phyloP scores from a whole-genome alignment of 2,329 filamentous ascomycete genomes.

The Penicillium sp. region DNA sequence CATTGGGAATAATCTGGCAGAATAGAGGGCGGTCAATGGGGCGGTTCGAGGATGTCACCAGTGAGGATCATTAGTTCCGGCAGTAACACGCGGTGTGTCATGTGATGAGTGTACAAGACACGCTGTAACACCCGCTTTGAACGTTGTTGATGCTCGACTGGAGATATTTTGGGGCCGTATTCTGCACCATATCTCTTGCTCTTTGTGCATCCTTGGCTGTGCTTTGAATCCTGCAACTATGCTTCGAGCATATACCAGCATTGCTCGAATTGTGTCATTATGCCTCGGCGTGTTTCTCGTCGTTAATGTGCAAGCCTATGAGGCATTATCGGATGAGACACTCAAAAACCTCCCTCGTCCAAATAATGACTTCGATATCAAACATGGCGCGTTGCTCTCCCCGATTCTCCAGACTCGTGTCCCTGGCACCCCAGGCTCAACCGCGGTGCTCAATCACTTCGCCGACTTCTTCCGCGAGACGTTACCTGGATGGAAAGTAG shows the following conservation, averaged over 20 bases:
- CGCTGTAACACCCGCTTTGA: too few relatives aligned
- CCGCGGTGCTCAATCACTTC: conserved; percentile 76
- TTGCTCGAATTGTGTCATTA: conserved; percentile 27
- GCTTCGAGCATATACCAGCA: conserved; percentile 30
- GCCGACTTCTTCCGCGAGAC: conserved; percentile 73
- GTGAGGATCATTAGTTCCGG: too few relatives aligned
- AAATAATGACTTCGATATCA: conserved; percentile 75
- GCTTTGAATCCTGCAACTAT: conserved; percentile 18
- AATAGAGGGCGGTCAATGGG: too few relatives aligned
- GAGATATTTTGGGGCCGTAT: too few relatives aligned
- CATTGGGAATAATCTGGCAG: too few relatives aligned
- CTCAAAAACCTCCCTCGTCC: conserved; percentile 72
- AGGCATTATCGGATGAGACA: conserved; percentile 70
- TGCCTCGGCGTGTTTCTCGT: conserved; percentile 28
- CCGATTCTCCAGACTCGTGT: conserved; percentile 88
- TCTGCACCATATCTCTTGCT: too few relatives aligned
- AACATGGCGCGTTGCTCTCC: conserved; percentile 72
- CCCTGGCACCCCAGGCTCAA: conserved; percentile 77
- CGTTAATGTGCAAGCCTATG: conserved; percentile 50
- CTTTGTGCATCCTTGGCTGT: background rate
- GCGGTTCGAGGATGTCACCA: too few relatives aligned
- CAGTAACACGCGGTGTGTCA: too few relatives aligned
- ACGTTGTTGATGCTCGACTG: too few relatives aligned
- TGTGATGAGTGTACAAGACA: too few relatives aligned
- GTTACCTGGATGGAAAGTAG: conserved; percentile 76